These are phyloP conservation scores for Camellia sinensis DNA, from an alignment of 148 eudicot genomes.

Conservation along the genomic window DNA sequence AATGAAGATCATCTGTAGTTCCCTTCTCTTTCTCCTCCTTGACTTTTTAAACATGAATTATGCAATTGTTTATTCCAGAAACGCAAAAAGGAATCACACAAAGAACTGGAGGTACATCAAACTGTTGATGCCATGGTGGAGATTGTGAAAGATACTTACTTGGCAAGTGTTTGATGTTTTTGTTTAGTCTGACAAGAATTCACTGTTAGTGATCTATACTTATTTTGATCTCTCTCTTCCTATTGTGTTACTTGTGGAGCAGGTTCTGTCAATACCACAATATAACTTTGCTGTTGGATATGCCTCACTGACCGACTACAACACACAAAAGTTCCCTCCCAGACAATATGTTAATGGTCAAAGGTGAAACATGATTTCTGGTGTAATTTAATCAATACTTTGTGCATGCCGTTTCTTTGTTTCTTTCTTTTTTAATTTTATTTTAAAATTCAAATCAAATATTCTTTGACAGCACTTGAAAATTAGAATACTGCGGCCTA, in stretches of 20 bases:
- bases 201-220: background rate
- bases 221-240: conserved; percentile 12
- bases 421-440: background rate
- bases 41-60: background rate
- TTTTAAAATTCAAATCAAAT: background rate
- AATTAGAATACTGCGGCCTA: background rate
- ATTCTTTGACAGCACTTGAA: background rate
- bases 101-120: conserved; percentile 63
- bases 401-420: background rate
- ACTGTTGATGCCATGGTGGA: conserved; percentile 69
- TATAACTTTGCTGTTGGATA: conserved; percentile 62
- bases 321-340: conserved; percentile 65
- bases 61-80: conserved; percentile 35
- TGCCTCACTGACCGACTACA: conserved; percentile 70
- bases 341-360: conserved; percentile 61
- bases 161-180: conserved; percentile 43
- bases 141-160: conserved; percentile 79
- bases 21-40: background rate
- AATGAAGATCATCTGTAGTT: background rate
- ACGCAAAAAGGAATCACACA: conserved; percentile 59
- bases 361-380: conserved; percentile 36
- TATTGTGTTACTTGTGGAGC: conserved; percentile 10
- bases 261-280: conserved; percentile 82
- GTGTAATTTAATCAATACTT: background rate
- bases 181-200: background rate